These are phyloP conservation scores for Phanerochaete sordida DNA, from an alignment of 768 basidiomycete species.

Conservation along the genomic window DNA sequence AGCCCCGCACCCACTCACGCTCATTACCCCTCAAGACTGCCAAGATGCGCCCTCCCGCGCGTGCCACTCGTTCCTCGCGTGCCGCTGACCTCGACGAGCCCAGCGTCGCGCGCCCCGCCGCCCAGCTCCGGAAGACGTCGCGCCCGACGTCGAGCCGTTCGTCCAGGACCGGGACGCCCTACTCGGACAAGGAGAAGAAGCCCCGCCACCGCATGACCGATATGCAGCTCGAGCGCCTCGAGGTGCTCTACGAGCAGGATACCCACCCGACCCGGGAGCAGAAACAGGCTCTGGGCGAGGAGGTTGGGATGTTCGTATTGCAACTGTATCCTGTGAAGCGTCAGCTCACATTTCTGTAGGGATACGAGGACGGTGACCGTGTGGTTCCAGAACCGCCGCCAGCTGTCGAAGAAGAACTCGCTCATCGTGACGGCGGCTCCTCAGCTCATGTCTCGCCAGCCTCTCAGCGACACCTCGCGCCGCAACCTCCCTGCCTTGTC, in stretches of 20 bases:
- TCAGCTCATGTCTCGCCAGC: conserved; percentile 8
- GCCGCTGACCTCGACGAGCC: neutral
- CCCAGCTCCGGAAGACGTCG: neutral
- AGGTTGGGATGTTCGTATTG: conserved; percentile 20
- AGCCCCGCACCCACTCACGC: neutral
- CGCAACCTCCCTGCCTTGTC: conserved; percentile 8
- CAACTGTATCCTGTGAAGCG: neutral
- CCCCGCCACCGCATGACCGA: conserved; percentile 36
- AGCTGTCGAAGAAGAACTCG: conserved; percentile 20
- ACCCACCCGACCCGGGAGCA: conserved; percentile 22
- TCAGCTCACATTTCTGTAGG: conserved; percentile 11
- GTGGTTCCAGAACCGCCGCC: conserved; percentile 34
- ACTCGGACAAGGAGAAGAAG: conserved; percentile 20
- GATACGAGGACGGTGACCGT: conserved; percentile 28
- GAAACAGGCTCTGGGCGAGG: conserved; percentile 23
- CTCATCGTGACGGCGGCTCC: conserved; percentile 7
- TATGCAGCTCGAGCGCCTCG: conserved; percentile 22
- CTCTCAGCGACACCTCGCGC: conserved; percentile 2
- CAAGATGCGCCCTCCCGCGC: conserved; percentile 13
- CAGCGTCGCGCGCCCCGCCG: neutral
- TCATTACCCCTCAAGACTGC: neutral
- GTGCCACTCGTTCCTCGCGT: conserved; percentile 14
- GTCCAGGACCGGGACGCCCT: conserved; percentile 6
- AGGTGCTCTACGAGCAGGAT: conserved; percentile 20
- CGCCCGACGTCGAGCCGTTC: neutral